Percentiles rank a stretch among this genome's conserved stretches.
phyloP scores from a whole-genome alignment of 1,284 basidiomycete species.

The Ustilago nuda region DNA sequence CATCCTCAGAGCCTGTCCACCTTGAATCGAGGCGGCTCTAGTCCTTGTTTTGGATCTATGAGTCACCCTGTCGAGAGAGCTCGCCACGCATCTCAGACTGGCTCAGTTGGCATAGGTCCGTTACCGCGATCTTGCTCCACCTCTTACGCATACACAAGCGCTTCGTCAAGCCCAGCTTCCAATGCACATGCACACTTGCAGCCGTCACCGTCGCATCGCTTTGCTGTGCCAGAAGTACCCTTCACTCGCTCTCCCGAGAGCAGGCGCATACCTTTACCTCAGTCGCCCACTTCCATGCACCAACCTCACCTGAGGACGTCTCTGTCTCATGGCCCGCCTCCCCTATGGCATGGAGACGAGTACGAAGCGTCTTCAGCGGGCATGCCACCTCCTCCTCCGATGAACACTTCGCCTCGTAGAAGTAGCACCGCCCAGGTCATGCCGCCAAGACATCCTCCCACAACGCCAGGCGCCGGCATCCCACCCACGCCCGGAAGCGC shows the following conservation, averaged over 20 bases:
- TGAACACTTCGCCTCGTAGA: conserved; percentile 30
- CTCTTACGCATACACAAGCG: conserved; percentile 29
- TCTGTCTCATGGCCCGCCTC: neutral
- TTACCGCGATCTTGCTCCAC: conserved; percentile 29
- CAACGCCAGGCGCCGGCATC: conserved; percentile 22
- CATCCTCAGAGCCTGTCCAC: conserved; percentile 24
- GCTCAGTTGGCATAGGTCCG: conserved; percentile 17
- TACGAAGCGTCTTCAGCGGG: conserved; percentile 18
- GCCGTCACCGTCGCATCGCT: conserved; percentile 49
- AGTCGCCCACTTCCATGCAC: conserved; percentile 25
- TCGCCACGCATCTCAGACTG: conserved; percentile 24
- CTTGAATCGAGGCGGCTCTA: conserved; percentile 34
- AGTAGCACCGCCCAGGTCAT: conserved; percentile 19
- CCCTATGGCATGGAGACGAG: conserved; percentile 22
- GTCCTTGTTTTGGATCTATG: conserved; percentile 25
- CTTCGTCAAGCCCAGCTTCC: conserved; percentile 42
- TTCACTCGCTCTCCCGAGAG: conserved; percentile 39
- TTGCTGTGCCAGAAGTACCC: conserved; percentile 45
- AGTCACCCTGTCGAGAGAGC: conserved; percentile 23
- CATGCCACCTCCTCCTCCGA: conserved; percentile 41
- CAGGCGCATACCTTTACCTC: conserved; percentile 35
- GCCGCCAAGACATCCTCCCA: conserved; percentile 15
- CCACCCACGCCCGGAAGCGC: conserved; percentile 36
- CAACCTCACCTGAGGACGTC: conserved; percentile 14
- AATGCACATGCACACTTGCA: conserved; percentile 33